A percentile compares a stretch with the other conserved stretches of the same genome.
Conservation (phyloP, 2,329 filamentous ascomycete genomes). For the Chalaropsis ovoidea region DNA sequence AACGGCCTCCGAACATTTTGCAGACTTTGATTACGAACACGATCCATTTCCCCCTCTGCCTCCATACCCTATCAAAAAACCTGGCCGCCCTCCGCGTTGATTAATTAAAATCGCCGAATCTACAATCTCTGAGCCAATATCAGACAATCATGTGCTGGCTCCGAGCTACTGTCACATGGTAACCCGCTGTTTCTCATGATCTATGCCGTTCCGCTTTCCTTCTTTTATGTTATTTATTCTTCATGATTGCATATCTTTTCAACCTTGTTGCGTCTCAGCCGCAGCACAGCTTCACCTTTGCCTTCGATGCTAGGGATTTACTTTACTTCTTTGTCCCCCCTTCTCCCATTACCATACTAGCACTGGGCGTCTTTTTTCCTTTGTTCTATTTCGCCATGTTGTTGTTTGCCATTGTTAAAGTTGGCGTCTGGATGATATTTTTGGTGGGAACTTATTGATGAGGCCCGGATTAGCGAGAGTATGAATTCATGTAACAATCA, state of each 20-base stretch:
- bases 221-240: slow-evolving; percentile 5
- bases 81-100: neutral
- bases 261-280: neutral
- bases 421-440: neutral
- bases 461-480: neutral
- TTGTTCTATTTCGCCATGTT: neutral
- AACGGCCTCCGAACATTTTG: slow-evolving; percentile 19
- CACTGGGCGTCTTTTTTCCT: neutral
- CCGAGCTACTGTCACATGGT: neutral
- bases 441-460: neutral
- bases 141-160: neutral
- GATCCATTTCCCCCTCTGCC: slow-evolving; percentile 11
- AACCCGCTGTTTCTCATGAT: neutral
- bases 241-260: slow-evolving; percentile 9
- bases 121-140: neutral
- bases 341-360: neutral
- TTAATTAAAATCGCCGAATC: neutral
- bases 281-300: neutral
- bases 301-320: neutral
- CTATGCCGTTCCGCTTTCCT: slow-evolving; percentile 10
- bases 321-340: neutral
- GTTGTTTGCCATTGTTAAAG: neutral
- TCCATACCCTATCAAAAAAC: neutral
- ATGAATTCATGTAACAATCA: slow-evolving; percentile 10
- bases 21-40: slow-evolving; percentile 23